Base-by-base conservation (phyloP, 2,329 filamentous ascomycete genomes). In the Dothiorella sarmentorum region DNA sequence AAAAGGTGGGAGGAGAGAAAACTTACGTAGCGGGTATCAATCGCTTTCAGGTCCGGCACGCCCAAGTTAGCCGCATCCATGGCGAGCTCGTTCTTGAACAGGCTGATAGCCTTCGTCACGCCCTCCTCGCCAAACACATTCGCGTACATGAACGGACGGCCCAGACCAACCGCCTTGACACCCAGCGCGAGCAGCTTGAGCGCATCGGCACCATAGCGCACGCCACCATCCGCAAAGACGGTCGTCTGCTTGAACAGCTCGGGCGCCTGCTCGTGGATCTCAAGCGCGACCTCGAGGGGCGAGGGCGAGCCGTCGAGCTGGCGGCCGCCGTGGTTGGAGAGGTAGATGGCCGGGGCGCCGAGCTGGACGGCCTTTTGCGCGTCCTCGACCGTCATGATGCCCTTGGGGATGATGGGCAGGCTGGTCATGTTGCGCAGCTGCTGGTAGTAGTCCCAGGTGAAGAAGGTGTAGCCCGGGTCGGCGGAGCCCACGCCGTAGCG, bases 271-370 rank as follows among this genome's bases (percentile, higher is more conserved):
- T 83, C 85, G 71, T 89, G 87, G 56, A 91, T 86, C 61, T 91
- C 89, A 7, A 90, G 82, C 4, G 88, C 88, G 52, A 93, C 84
- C 66, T 94, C 89, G 10, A 88, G 85, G 1, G 87, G 84, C 0
- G 82, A 87, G 0, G 87, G 86, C 2, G 80, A 78, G n/a, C 78
- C 47, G 71, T 76, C 73, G 53, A 74, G 66, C 47, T 72, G 69
- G 45, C 74, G 68, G 10, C 73, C 74, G 18, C 74, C 74, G 63
- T 76, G 73, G 65, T 76, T 76, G 47, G 71, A 74, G 43, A 76
- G 65, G 63, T 71, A 74, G 55, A 75, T 71, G 3, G 73, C 73
- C 26, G 68, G 68, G 7, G 67, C 71, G 11, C 73, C 73, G 6
- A 71, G 60, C 43, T 73, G 66, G 33, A 73, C 66, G 1, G 69